A percentile compares a stretch with the other conserved stretches of the same genome.
phyloP scores from a whole-genome alignment of 371 early-diverging fungal genomes.

The Apophysomyces trapeziformis region DNA sequence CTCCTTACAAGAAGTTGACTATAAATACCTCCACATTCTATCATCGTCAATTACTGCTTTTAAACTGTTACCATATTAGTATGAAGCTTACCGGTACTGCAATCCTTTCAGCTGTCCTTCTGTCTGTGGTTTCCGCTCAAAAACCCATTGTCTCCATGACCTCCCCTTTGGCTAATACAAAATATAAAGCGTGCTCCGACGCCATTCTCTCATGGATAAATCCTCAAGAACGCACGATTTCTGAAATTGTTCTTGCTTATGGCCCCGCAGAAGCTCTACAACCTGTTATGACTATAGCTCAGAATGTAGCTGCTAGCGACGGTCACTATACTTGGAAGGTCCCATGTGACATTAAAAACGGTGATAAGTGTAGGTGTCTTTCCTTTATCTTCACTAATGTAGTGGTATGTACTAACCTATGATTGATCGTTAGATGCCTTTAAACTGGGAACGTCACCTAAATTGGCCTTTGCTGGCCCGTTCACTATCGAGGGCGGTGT shows the following conservation, averaged over 20 bases:
- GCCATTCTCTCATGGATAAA: conserved; percentile 35
- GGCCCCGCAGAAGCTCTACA: conserved; percentile 33
- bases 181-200: conserved; percentile 28
- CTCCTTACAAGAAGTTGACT: not conserved
- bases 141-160: conserved; percentile 27
- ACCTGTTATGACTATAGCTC: conserved; percentile 27
- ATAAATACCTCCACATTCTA: conserved; percentile 1
- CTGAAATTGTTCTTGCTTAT: conserved; percentile 25
- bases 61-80: not conserved
- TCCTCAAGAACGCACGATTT: conserved; percentile 22
- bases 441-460: conserved; percentile 50
- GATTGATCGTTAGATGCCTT: conserved; percentile 43
- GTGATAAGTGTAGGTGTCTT: conserved; percentile 30
- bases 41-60: conserved; percentile 6
- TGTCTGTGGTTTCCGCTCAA: conserved; percentile 28
- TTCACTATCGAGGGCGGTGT: conserved; percentile 49
- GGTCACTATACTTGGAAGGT: conserved; percentile 28
- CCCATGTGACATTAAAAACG: conserved; percentile 28
- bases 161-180: conserved; percentile 26
- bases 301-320: conserved; percentile 24
- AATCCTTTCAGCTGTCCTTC: conserved; percentile 19
- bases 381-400: too few relatives aligned
- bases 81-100: conserved; percentile 34
- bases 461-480: conserved; percentile 54
- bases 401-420: too few relatives aligned